Conservation (phyloP, 352 stramenopile species). For the Pythium grandisporangium region DNA sequence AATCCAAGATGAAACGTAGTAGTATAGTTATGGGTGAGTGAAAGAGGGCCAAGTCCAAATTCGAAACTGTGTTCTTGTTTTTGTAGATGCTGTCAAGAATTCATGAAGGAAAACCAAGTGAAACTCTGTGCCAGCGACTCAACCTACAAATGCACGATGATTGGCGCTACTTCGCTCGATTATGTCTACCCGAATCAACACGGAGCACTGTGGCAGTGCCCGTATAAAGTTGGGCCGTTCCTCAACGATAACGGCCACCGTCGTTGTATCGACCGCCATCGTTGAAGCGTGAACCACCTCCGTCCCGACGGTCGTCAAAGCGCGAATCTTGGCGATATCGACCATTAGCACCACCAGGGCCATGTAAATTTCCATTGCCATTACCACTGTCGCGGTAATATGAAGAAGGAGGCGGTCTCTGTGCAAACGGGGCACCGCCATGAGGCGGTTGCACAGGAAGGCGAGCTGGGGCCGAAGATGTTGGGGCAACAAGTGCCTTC, state of each 20-base stretch:
- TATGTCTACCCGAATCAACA: too few species aligned
- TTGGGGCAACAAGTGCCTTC: constrained; percentile 63
- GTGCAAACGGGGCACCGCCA: constrained; percentile 45
- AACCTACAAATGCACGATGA: too few species aligned
- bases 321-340: constrained; percentile 32
- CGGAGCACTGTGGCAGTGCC: too few species aligned
- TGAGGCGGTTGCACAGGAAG: constrained; percentile 24
- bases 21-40: too few species aligned
- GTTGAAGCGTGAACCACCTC: constrained; percentile 9
- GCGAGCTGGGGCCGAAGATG: constrained; percentile 29
- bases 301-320: constrained; percentile 2
- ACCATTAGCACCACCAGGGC: constrained; percentile 21
- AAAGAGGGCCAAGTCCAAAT: too few species aligned
- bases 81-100: constrained; percentile 1
- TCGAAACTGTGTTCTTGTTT: constrained; percentile 7
- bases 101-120: too few species aligned
- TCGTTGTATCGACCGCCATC: constrained; percentile 13
- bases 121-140: too few species aligned
- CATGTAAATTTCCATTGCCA: constrained; percentile 4
- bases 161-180: too few species aligned
- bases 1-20: too few species aligned
- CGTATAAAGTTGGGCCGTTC: too few species aligned
- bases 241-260: constrained; percentile 8
- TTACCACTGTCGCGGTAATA: constrained; percentile 20
- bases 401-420: constrained; percentile 25